Evolutionary conservation across 176 grass and related monocot genomes (phyloP).

Genomic region (Triticum timopheevii): DNA sequence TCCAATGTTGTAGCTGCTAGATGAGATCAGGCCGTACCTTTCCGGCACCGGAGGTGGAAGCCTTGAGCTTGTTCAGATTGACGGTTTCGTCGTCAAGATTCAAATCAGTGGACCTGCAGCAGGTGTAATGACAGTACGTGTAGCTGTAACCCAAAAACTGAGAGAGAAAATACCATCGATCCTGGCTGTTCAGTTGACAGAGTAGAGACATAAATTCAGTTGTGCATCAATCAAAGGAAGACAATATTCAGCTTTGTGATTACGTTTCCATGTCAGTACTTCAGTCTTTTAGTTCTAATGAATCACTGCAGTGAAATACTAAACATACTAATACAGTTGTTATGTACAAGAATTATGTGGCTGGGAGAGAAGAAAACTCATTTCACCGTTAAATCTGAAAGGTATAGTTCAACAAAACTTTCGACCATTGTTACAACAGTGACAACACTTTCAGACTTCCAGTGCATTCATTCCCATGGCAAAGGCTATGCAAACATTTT

Average conservation of each 20-base stretch:
- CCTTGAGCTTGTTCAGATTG: conserved; percentile 73
- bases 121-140: conserved; percentile 88
- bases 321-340: not conserved
- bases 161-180: conserved; percentile 96
- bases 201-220: conserved; percentile 41
- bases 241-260: not conserved
- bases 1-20: conserved; percentile 60
- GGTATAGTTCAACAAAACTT: not conserved
- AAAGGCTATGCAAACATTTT: not conserved
- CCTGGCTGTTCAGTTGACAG: conserved; percentile 79
- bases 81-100: conserved; percentile 68
- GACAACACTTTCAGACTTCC: not conserved
- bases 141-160: conserved; percentile 88
- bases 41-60: conserved; percentile 82
- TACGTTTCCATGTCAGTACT: not conserved
- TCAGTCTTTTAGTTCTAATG: not conserved
- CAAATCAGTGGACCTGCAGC: conserved; percentile 78
- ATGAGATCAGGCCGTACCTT: conserved; percentile 97
- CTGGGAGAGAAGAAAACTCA: not conserved
- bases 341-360: not conserved
- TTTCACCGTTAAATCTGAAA: not conserved
- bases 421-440: not conserved
- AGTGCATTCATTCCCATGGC: not conserved
- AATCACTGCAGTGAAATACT: conserved; percentile 4
- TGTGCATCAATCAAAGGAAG: conserved; percentile 3